Evolutionary conservation across 331 rosid species (phyloP).

Genomic region (Malus hybrid): DNA sequence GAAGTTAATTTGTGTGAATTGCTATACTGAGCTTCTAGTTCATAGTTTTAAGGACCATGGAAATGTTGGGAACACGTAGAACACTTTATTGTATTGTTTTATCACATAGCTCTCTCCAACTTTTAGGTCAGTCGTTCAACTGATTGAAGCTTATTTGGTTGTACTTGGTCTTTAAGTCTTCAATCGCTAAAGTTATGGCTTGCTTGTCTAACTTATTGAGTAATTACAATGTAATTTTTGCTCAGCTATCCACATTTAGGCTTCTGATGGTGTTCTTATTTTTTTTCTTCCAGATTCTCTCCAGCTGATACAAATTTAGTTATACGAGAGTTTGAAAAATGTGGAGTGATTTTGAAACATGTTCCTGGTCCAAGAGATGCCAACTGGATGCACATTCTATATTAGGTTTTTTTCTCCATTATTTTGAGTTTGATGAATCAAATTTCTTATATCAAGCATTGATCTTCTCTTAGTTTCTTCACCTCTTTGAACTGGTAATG

Average conservation of each 20-base stretch:
- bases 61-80: background rate
- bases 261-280: conserved; percentile 8
- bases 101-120: too few species aligned
- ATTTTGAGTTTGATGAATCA: background rate
- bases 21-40: background rate
- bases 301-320: conserved; percentile 79
- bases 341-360: conserved; percentile 87
- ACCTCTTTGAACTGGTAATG: too few species aligned
- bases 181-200: background rate
- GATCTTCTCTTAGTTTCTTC: too few species aligned
- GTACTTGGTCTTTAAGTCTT: background rate
- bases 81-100: too few species aligned
- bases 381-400: conserved; percentile 93
- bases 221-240: background rate
- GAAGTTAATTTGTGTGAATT: background rate
- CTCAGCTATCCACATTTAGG: background rate
- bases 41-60: background rate
- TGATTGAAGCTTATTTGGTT: too few species aligned
- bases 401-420: conserved; percentile 47
- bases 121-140: too few species aligned
- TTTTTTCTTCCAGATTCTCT: conserved; percentile 55
- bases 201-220: background rate
- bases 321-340: conserved; percentile 89
- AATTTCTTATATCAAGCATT: too few species aligned
- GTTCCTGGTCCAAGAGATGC: conserved; percentile 93